These are phyloP conservation scores for Heliamphora exappendiculata DNA, from an alignment of 148 eudicot genomes.

Conservation along the genomic window DNA sequence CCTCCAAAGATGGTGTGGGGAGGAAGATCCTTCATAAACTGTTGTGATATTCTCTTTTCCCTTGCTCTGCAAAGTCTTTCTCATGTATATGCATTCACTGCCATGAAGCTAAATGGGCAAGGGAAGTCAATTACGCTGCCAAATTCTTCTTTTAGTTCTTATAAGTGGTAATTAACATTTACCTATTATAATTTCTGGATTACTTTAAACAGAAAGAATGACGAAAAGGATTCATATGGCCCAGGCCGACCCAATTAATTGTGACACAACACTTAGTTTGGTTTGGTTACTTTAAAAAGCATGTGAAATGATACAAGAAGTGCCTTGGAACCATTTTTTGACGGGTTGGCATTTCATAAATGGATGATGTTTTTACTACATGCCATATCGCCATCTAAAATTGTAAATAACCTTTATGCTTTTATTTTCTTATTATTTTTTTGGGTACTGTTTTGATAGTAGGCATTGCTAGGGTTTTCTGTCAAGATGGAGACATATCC, in stretches of 20 bases:
- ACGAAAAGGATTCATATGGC: no score
- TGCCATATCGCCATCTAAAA: background rate
- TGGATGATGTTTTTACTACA: background rate
- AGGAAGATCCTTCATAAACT: background rate
- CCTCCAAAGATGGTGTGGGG: background rate
- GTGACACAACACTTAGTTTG: no score
- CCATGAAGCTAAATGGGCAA: background rate
- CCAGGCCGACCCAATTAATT: no score
- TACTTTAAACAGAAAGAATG: background rate
- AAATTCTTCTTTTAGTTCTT: background rate
- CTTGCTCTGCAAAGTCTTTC: background rate
- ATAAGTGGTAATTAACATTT: background rate
- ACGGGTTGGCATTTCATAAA: background rate
- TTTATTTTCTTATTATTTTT: background rate
- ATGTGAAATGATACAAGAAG: background rate
- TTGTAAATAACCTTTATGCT: background rate
- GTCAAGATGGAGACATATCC: background rate
- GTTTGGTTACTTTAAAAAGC: background rate
- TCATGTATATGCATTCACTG: background rate
- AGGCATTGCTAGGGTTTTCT: background rate
- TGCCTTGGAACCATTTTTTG: background rate
- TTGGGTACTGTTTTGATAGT: background rate
- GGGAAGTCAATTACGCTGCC: background rate
- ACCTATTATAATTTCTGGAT: background rate
- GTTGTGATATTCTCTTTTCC: background rate